Evolutionary conservation across 768 basidiomycete species (phyloP), one percentile per base, ranked within the genome.

Genomic region (Termitomyces sp.): DNA sequence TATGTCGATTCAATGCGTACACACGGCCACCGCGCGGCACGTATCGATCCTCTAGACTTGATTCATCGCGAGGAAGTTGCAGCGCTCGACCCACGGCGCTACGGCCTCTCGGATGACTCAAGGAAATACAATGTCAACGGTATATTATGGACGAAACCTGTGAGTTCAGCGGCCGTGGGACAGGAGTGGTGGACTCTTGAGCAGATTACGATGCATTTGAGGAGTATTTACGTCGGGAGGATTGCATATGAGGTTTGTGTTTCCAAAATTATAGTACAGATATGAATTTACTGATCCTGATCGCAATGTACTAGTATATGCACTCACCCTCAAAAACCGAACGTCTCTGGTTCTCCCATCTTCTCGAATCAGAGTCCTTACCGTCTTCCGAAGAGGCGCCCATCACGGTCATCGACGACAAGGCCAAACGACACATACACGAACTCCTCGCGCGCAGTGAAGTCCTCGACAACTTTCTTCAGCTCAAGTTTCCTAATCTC

Each of bases 1-100:
- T 95, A 93, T 65, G 90, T 93, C 11, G 94, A 96, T 66, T 87
- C 88, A 2, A 79, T 96, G 62, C 81, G 93, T n/a, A 85, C 77
- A 0, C 89, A 93, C 60, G 89, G 88, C 0, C 92, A 93, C 64
- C 82, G 90, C 30, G 90, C 91, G 3, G 91, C 92, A 0, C 77
- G 80, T 42, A 88, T 96, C 41, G 93, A 97, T 65, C 93, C 94
- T 0, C 72, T 96, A 35, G 92, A 93, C 68, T 71, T 96, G 50
- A 86, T 96, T 30, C 85, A 90, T 52, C 83, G 93, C 15, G 91
- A 93, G 62, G 84, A 91, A 60, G 78, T 81, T 0, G 84, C 78
- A 24, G 92, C 92, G 4, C 78, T 95, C 19, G 76, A 88, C 59
- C 88, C 91, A 0, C 64, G 71, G 41, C 82, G 94, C 11, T 96